Evolutionary conservation across 2,329 filamentous ascomycete species (phyloP), one percentile per base, ranked within the genome.

Genomic region (Nothopassalora personata): DNA sequence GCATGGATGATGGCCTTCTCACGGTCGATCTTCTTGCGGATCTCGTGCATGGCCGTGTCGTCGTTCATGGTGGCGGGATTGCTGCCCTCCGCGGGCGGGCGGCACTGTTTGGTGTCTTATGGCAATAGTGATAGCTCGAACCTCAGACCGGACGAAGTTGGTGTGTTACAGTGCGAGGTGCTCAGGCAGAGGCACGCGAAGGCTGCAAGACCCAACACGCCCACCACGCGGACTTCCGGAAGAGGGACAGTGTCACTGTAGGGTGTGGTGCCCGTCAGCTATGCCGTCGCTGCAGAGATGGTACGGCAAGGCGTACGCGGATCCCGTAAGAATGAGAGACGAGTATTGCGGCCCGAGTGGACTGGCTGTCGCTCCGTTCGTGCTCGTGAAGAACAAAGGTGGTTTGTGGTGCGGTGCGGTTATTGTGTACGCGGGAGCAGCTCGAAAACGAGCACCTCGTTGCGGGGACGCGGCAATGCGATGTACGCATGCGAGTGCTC

Each of bases 21-120:
- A 75, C 93, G 87, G 81, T 97, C 91, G 77, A 99, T 97, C 88
- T 99, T 97, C 80, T 87, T 89, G 79, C 89, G 86, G 79, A 99
- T 91, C 76, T 91, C 89, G 77, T 86, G 86, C 77, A 86, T 82
- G 65, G 84, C 80, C 67, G 85, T 81, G 72, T 86, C 83, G 73
- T 83, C 79, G 72, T 79, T 80, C 79, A 85, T 86, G 72, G 67
- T 79, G 75, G 74, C 72, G 68, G 69, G 62, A 49, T 53, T 58
- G 39, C 30, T 52, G 56, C 58, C 60, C 56, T 57, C 36, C 56
- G 54, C 56, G 58, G 61, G 64, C 59, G 60, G 53, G 33, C 45
- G 56, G 54, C 59, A 18, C 15, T 23, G 34, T 45, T 9, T 10
- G 48, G 10, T 9, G 27, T 31, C 49, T 51, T 51, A 51, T 7